Evolutionary conservation across 2,329 filamentous ascomycete species (phyloP).

Genomic region (Xylaria sp.): DNA sequence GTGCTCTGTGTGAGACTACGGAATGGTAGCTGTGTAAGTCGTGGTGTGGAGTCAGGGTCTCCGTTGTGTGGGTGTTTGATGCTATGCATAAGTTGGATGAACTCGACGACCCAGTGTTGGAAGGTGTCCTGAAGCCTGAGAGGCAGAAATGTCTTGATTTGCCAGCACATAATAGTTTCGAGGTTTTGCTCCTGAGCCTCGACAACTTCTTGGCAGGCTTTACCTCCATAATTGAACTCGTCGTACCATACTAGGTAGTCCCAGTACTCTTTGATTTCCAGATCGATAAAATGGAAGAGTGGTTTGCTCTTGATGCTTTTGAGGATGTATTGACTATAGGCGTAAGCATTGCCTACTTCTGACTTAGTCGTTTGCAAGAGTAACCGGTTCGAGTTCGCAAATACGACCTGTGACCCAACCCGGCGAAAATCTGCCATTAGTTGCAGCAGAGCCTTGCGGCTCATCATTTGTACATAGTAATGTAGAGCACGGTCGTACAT

Average conservation of each 20-base stretch:
- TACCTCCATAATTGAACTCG: constrained; percentile 97
- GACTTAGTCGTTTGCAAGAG: constrained; percentile 95
- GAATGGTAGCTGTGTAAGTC: constrained; percentile 67
- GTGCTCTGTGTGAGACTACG: constrained; percentile 62
- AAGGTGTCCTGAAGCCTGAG: constrained; percentile 82
- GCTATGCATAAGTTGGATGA: constrained; percentile 91
- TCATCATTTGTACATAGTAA: constrained; percentile 99
- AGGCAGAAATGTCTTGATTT: constrained; percentile 90
- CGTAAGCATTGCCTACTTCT: constrained; percentile 95
- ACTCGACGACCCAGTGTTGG: constrained; percentile 92
- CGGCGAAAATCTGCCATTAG: constrained; percentile 96
- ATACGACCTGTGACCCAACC: constrained; percentile 95
- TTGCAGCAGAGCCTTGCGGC: constrained; percentile 94
- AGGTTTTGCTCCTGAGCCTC: constrained; percentile 78
- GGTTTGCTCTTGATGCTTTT: constrained; percentile 97
- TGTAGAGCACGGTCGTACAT: constrained; percentile 94
- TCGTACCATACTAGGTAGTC: constrained; percentile 99
- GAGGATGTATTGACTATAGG: constrained; percentile 96
- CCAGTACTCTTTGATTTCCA: constrained; percentile 99
- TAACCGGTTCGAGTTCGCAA: constrained; percentile 87
- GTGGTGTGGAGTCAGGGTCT: constrained; percentile 62
- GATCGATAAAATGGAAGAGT: constrained; percentile 94
- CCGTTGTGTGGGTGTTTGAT: constrained; percentile 75
- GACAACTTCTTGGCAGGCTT: constrained; percentile 84
- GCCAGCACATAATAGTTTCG: constrained; percentile 98